These are phyloP conservation scores for Leavenworthia alabamica DNA, from an alignment of 345 rosid genomes.

Conservation along the genomic window DNA sequence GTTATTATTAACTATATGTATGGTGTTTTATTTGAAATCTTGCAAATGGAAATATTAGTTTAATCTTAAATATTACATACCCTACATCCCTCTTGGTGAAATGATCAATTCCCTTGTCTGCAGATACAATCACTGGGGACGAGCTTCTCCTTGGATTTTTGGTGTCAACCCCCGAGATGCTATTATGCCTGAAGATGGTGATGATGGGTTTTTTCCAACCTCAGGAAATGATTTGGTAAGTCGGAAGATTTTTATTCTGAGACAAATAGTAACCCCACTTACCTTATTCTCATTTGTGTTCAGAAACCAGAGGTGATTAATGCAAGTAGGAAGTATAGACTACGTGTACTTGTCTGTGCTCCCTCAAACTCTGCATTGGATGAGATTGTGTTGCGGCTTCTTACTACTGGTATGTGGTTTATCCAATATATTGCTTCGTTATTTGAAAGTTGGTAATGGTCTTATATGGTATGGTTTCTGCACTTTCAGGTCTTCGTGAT, in stretches of 20 bases:
- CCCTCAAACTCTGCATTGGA: conserved; percentile 98
- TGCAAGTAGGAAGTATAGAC: conserved; percentile 61
- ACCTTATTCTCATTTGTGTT: conserved; percentile 11
- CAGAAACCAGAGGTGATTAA: conserved; percentile 89
- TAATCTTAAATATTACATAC: conserved; percentile 5
- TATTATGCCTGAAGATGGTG: conserved; percentile 77
- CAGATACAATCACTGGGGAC: conserved; percentile 68
- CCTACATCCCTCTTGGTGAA: background rate
- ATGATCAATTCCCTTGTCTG: conserved; percentile 8
- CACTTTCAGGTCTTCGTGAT: conserved; percentile 62
- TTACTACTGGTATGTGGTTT: conserved; percentile 54
- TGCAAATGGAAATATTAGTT: background rate
- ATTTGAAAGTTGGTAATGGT: conserved; percentile 1
- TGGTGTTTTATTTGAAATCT: background rate
- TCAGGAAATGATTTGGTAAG: conserved; percentile 88
- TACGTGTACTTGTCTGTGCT: conserved; percentile 88
- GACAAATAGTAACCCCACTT: background rate
- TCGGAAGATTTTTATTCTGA: conserved; percentile 4
- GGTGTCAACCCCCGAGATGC: conserved; percentile 78
- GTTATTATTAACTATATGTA: background rate
- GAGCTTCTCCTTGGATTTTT: conserved; percentile 82
- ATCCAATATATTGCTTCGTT: background rate
- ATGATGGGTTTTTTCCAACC: conserved; percentile 83
- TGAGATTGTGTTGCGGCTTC: conserved; percentile 85
- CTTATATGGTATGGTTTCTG: conserved; percentile 14